Evolutionary conservation across 2,329 filamentous ascomycete genomes (phyloP).

Genomic region (Myriosclerotinia curreyana): DNA sequence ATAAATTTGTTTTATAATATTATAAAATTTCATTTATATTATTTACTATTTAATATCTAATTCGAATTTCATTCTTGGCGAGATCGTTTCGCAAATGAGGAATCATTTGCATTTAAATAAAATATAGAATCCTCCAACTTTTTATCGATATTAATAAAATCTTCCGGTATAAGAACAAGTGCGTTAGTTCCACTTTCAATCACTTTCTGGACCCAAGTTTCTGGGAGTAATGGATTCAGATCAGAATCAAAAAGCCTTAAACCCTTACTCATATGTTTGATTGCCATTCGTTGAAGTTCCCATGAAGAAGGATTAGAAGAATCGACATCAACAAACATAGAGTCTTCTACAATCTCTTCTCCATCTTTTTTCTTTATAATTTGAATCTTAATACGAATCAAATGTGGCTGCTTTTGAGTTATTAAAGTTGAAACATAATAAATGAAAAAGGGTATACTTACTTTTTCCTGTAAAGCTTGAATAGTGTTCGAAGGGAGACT

Average conservation of each 20-base stretch:
- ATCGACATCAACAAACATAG: slow-evolving; percentile 10
- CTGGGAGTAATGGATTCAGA: slow-evolving; percentile 24
- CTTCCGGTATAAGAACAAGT: slow-evolving; percentile 25
- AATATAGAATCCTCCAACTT: slow-evolving; percentile 25
- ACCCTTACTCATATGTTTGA: slow-evolving; percentile 26
- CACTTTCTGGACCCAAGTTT: slow-evolving; percentile 20
- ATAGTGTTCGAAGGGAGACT: background rate
- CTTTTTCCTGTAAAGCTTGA: slow-evolving; percentile 16
- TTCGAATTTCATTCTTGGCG: too few species aligned
- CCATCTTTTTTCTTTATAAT: too few species aligned
- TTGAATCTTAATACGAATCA: slow-evolving; percentile 21
- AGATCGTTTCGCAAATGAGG: too few species aligned
- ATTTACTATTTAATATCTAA: too few species aligned
- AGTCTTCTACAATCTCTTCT: slow-evolving; percentile 24
- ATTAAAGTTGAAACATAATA: slow-evolving; percentile 18
- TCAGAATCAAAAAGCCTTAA: slow-evolving; percentile 21
- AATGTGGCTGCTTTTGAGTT: slow-evolving; percentile 15
- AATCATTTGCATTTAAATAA: background rate
- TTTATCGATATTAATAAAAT: slow-evolving; percentile 23
- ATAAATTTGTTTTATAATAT: too few species aligned
- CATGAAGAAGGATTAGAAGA: slow-evolving; percentile 21
- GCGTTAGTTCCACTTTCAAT: slow-evolving; percentile 24
- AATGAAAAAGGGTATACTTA: slow-evolving; percentile 18
- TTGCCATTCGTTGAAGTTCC: slow-evolving; percentile 26
- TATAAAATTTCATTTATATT: too few species aligned